Percentiles rank a stretch among this genome's conserved stretches.
These are phyloP conservation scores for Excoecaria cochinchinensis DNA, from an alignment of 345 rosid species.

Conservation along the genomic window DNA sequence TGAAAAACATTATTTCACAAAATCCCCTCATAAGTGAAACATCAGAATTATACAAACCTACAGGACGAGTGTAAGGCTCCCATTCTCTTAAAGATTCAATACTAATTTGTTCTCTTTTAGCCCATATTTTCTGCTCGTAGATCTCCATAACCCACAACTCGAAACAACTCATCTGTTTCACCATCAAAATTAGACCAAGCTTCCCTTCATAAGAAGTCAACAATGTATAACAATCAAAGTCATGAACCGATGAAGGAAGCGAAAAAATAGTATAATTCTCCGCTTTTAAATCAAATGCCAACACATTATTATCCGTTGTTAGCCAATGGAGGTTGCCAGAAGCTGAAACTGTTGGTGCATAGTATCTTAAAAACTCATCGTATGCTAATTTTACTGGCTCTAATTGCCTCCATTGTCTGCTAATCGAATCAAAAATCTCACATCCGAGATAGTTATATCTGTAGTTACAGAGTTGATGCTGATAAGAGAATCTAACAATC, in stretches of 20 bases:
- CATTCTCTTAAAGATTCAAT: not conserved
- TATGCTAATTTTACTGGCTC: not conserved
- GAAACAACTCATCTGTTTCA: not conserved
- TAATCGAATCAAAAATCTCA: conserved; percentile 20
- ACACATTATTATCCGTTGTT: not conserved
- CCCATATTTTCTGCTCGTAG: not conserved
- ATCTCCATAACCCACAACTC: conserved; percentile 14
- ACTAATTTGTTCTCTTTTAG: not conserved
- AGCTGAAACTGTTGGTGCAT: not conserved
- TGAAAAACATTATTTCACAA: not conserved
- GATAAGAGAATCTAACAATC: conserved; percentile 3
- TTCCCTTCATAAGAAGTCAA: not conserved
- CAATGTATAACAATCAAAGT: too few relatives aligned
- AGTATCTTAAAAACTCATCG: not conserved
- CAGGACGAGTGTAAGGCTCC: not conserved
- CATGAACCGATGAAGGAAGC: not conserved
- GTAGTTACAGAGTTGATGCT: not conserved
- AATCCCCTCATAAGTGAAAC: not conserved
- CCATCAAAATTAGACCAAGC: not conserved
- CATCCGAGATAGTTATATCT: not conserved
- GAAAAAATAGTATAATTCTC: not conserved
- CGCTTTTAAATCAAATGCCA: not conserved
- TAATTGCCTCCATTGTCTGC: conserved; percentile 14
- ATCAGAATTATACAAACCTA: not conserved
- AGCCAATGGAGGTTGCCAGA: conserved; percentile 17